Percentiles rank a stretch among this genome's conserved stretches.
phyloP scores from a whole-genome alignment of 2,329 filamentous ascomycete genomes.

The Hypoxylon sp. region DNA sequence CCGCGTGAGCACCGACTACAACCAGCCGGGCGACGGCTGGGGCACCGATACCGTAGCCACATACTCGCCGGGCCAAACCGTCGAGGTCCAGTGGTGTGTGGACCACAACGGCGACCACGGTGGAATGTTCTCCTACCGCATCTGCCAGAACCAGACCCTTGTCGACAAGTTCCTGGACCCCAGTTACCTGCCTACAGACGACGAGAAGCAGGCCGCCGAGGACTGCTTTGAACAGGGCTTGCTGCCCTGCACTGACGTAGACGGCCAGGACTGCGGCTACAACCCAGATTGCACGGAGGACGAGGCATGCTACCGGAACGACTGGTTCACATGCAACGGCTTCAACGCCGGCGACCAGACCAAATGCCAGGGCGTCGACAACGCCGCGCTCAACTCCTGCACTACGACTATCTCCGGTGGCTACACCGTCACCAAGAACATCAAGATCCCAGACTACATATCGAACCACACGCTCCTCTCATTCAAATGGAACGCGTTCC shows the following conservation, averaged over 20 bases:
- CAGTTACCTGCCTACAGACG: slow-evolving; percentile 62
- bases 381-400: slow-evolving; percentile 59
- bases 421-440: slow-evolving; percentile 65
- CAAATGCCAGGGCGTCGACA: slow-evolving; percentile 62
- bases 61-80: slow-evolving; percentile 60
- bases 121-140: slow-evolving; percentile 68
- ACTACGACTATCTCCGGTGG: slow-evolving; percentile 66
- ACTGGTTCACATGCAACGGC: slow-evolving; percentile 68
- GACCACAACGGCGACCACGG: slow-evolving; percentile 69
- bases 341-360: slow-evolving; percentile 56
- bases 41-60: slow-evolving; percentile 59
- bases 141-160: slow-evolving; percentile 65
- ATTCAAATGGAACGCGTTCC: slow-evolving; percentile 68
- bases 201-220: slow-evolving; percentile 67
- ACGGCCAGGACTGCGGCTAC: slow-evolving; percentile 63
- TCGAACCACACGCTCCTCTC: slow-evolving; percentile 65
- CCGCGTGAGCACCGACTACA: slow-evolving; percentile 66
- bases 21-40: slow-evolving; percentile 61
- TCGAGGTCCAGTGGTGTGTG: slow-evolving; percentile 68
- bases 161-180: slow-evolving; percentile 65
- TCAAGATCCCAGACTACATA: slow-evolving; percentile 63
- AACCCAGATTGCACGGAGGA: slow-evolving; percentile 61
- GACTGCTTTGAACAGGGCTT: slow-evolving; percentile 64
- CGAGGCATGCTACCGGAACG: slow-evolving; percentile 62
- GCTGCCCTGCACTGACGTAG: slow-evolving; percentile 63